Conservation (phyloP, 2,329 filamentous ascomycete species). For the Colletotrichum orchidophilum region DNA sequence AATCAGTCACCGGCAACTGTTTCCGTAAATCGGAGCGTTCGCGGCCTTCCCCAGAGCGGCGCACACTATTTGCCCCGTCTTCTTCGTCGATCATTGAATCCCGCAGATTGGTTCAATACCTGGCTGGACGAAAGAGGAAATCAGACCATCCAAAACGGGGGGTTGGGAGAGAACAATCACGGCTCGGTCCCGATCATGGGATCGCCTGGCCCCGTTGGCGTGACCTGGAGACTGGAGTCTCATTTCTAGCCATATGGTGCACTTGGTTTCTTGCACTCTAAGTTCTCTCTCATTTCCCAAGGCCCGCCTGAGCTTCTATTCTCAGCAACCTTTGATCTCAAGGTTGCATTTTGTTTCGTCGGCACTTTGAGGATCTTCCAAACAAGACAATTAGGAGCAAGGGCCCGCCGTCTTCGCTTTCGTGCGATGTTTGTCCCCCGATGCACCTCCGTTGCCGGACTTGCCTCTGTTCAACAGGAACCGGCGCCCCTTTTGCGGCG, state of each 20-base stretch:
- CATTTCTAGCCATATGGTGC: constrained; percentile 3
- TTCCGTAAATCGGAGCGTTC: constrained; percentile 1
- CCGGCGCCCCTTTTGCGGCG: not conserved
- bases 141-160: constrained; percentile 4
- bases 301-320: constrained; percentile 5
- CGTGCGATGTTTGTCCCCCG: not conserved
- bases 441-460: constrained; percentile 15
- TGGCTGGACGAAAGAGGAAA: constrained; percentile 23
- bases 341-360: constrained; percentile 21
- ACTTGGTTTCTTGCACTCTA: not conserved
- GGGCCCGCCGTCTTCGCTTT: not conserved
- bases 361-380: constrained; percentile 10
- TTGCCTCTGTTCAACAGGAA: not conserved
- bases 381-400: constrained; percentile 1
- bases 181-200: constrained; percentile 19
- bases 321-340: not conserved
- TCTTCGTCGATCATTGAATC: constrained; percentile 28
- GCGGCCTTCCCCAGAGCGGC: constrained; percentile 17
- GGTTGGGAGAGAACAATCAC: constrained; percentile 5
- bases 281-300: constrained; percentile 20
- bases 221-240: not conserved
- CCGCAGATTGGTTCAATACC: constrained; percentile 24
- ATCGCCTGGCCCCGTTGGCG: constrained; percentile 14
- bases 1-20: not conserved
- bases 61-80: constrained; percentile 15